Base-by-base conservation (phyloP, 768 basidiomycete genomes). In the Mycena galericulata region DNA sequence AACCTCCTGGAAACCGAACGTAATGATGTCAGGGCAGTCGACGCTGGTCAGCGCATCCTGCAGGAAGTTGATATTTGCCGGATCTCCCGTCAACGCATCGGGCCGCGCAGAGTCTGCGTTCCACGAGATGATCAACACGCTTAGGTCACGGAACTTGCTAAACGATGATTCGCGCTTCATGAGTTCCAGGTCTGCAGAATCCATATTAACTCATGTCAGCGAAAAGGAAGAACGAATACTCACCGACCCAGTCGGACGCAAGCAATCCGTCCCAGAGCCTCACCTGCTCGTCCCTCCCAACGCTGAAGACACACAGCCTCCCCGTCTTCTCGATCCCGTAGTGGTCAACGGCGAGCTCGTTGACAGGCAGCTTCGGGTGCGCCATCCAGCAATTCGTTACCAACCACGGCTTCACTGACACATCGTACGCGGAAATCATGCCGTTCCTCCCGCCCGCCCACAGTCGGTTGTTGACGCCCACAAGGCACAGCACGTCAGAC, bases 1-100 rank as follows among this genome's bases (percentile, higher is more conserved):
- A 41, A 98, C 87, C 80, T 99, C 97, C 79, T 99, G 97, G 79
- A 99, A 92, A 2, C 96, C 96, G 73, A 99, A 97, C 5, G 90
- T 88, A 70, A 99, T 92, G 72, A 99, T 91, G 70, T 98, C 97
- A 3, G 97, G 94, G 36, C 80, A 75, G 15, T 93, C 89, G 40
- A 92, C 89, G 73, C 90, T 93, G 5, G 78, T 83, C 14, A 99
- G 83, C 2, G 88, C 89, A 24, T 95, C 87, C n/a, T 87, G 82
- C n/a, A 99, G 81, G 83, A 98, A 96, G 63, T 83, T 87, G 64
- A 87, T 79, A 76, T 96, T 98, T n/a, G 87, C 89, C 3, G 84
- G 74, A n/a, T 87, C 86, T 24, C 89, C 88, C 0, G 75, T 79
- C 10, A 99, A 83, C 9, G 90, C 82, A 49, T 92, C 92, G 0